These are phyloP conservation scores for Chloropicon primus DNA, from an alignment of 139 green algal genomes.

Conservation along the genomic window DNA sequence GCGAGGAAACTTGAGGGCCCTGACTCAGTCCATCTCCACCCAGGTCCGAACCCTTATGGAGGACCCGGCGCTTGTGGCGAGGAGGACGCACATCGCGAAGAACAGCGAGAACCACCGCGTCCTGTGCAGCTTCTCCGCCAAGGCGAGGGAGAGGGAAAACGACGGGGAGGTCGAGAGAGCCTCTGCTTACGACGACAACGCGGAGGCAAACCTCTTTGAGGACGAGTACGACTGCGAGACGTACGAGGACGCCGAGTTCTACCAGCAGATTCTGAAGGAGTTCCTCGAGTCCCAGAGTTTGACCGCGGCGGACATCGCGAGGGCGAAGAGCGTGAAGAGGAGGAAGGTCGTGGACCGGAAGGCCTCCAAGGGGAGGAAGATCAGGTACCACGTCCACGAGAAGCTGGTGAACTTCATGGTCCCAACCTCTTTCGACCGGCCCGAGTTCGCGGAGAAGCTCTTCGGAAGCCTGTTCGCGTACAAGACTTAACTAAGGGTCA, in stretches of 20 bases:
- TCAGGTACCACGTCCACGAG: constrained; percentile 73
- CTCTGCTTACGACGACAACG: too few relatives aligned
- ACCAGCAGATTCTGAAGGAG: constrained; percentile 79
- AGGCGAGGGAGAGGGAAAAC: background rate
- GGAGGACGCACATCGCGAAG: constrained; percentile 21
- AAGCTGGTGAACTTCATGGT: constrained; percentile 87
- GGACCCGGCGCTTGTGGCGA: constrained; percentile 24
- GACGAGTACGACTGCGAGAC: constrained; percentile 47
- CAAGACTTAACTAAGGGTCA: background rate
- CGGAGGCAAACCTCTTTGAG: background rate
- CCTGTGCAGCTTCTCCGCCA: background rate
- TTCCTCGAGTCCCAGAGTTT: constrained; percentile 46
- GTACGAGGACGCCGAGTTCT: constrained; percentile 86
- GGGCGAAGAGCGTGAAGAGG: constrained; percentile 41
- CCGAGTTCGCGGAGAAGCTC: background rate
- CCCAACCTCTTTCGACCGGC: background rate
- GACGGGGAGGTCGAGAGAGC: too few relatives aligned
- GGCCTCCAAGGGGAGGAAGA: constrained; percentile 77
- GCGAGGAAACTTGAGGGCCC: constrained; percentile 32
- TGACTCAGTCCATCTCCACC: constrained; percentile 53
- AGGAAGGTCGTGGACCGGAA: constrained; percentile 70
- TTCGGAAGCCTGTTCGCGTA: background rate
- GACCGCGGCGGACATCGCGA: background rate
- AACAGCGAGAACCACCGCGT: background rate
- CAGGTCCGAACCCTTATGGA: constrained; percentile 39